Conservation (phyloP, 1,284 basidiomycete species). For the Moniliella sp. region DNA sequence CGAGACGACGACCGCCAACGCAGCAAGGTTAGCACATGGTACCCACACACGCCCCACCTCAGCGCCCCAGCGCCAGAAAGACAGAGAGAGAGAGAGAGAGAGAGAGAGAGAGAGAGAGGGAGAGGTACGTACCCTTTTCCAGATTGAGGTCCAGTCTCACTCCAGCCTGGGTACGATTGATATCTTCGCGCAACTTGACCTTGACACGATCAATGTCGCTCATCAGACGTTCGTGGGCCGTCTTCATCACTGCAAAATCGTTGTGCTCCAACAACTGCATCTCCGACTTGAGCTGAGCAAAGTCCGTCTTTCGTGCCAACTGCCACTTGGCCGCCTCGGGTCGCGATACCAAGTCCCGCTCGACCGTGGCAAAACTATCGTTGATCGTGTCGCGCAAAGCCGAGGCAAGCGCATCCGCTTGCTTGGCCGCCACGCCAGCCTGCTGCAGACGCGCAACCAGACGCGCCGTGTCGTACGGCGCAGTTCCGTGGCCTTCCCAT, state of each 20-base stretch:
- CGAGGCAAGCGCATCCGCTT: conserved; percentile 26
- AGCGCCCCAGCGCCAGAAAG: neutral
- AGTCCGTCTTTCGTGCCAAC: conserved; percentile 46
- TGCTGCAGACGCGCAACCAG: conserved; percentile 27
- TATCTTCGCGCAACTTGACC: conserved; percentile 59
- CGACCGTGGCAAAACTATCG: conserved; percentile 24
- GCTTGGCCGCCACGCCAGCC: conserved; percentile 22
- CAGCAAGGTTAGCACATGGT: neutral
- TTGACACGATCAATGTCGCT: conserved; percentile 87
- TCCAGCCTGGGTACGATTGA: conserved; percentile 74
- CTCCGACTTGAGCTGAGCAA: conserved; percentile 86
- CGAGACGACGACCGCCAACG: no score
- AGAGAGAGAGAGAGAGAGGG: neutral
- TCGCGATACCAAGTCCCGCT: conserved; percentile 21
- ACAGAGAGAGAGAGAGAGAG: neutral
- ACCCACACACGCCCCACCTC: neutral
- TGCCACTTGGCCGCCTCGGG: conserved; percentile 27
- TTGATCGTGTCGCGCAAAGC: conserved; percentile 26
- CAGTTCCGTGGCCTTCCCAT: no score
- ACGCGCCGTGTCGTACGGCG: conserved; percentile 29
- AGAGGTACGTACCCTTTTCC: conserved; percentile 50
- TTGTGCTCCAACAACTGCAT: conserved; percentile 91
- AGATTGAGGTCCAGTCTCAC: conserved; percentile 85
- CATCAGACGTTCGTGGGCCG: conserved; percentile 75
- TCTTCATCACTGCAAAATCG: conserved; percentile 80